Evolutionary conservation across 176 grass and related monocot genomes (phyloP), one percentile per base, ranked within the genome.

Genomic region (Carex littledalei): DNA sequence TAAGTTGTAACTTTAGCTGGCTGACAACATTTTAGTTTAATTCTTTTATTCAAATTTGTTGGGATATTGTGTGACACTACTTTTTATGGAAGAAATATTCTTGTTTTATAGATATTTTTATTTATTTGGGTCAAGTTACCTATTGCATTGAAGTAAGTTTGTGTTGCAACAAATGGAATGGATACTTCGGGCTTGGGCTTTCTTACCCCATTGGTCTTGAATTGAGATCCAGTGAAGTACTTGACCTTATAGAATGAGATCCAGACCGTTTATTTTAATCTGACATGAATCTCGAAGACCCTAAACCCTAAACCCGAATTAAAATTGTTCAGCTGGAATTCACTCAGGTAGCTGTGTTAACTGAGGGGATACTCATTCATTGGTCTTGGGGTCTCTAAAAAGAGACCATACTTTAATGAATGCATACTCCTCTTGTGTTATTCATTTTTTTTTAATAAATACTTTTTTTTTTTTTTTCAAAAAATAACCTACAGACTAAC

Each of bases 1-100:
- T 78, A 78, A 56, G 22, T 56, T 56, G 2, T 24, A 78, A 56
- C 1, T 43, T 43, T 56, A 78, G 24, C 49, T 56, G 74, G 31
- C 74, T 55, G 22, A 22, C 24, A 32, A 31, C 21, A 31, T 56
- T 52, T 50, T 78, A 71, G 35, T 71, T 45, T 71, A 71, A 71
- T 32, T 78, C 24, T 56, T 78, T 78, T 56, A 53, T 78, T 78
- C 50, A 78, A 55, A 78, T 55, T 71, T 71, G 21, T 78, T 56
- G 74, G 39, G 50, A 78, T 56, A 17, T 56, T 78, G 45, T 78
- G 50, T 78, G 22, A 32, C 47, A 78, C 56, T 18, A 32, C n/a
- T 76, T 31, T 76, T 76, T 76, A 14, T 34, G 50, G 74, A 78
- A 6, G 6, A 29, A 74, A 56, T 56, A 10, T 56, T 56, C 50